Conservation (phyloP, 176 grass and related monocot genomes). For the Zea mays region DNA sequence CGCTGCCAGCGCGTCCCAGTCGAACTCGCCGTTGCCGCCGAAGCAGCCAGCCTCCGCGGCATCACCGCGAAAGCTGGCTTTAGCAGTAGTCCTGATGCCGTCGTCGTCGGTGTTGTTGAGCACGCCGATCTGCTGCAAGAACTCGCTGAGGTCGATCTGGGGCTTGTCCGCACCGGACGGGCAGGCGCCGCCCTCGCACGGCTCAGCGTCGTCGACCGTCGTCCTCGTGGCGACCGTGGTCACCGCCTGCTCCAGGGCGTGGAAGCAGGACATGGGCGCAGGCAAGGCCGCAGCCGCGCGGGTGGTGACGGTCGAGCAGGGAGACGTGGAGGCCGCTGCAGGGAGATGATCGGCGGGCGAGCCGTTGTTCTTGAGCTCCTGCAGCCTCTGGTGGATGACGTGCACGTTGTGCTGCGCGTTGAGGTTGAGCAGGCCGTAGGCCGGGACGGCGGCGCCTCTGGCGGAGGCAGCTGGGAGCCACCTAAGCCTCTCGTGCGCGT, state of each 20-base stretch:
- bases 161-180: conserved; percentile 48
- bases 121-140: conserved; percentile 95
- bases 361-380: conserved; percentile 64
- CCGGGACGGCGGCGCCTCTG: conserved; percentile 36
- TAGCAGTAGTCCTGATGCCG: background rate
- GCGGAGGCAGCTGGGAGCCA: conserved; percentile 77
- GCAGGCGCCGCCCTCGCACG: background rate
- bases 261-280: conserved; percentile 47
- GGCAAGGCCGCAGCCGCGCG: background rate
- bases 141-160: conserved; percentile 96
- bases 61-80: conserved; percentile 4
- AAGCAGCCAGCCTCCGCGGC: conserved; percentile 35
- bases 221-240: conserved; percentile 1
- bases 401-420: conserved; percentile 99
- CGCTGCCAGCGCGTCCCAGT: conserved; percentile 85
- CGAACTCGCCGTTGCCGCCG: conserved; percentile 56
- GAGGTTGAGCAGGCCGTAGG: conserved; percentile 93
- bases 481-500: conserved; percentile 64
- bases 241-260: conserved; percentile 45
- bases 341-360: conserved; percentile 7
- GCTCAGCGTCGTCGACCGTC: conserved; percentile 36
- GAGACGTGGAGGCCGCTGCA: conserved; percentile 24
- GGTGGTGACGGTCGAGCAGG: conserved; percentile 45
- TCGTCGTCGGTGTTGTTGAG: conserved; percentile 63
- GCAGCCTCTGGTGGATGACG: conserved; percentile 91